Conservation (phyloP, 2,329 filamentous ascomycete species). For the Thelonectria discophora region DNA sequence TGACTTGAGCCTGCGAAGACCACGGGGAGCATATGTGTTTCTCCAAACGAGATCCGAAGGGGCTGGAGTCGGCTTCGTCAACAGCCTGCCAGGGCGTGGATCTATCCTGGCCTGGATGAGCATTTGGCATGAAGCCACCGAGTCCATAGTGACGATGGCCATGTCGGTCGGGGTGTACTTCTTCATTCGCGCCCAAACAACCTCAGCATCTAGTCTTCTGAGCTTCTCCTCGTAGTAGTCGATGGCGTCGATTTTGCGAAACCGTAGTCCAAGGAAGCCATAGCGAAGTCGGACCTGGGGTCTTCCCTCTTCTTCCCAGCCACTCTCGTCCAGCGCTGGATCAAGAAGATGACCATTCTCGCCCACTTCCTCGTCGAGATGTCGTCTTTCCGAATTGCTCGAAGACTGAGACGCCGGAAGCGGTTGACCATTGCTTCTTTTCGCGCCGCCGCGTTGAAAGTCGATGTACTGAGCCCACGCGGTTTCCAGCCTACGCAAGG, state of each 20-base stretch:
- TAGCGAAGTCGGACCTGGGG: constrained; percentile 82
- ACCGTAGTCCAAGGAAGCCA: constrained; percentile 77
- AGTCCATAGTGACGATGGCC: constrained; percentile 98
- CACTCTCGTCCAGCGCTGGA: constrained; percentile 47
- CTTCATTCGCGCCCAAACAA: constrained; percentile 74
- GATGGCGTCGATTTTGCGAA: constrained; percentile 84
- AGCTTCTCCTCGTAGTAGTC: constrained; percentile 93
- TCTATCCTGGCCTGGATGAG: constrained; percentile 94
- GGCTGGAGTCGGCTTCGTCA: constrained; percentile 86
- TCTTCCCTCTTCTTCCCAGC: constrained; percentile 55
- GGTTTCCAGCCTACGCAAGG: constrained; percentile 80
- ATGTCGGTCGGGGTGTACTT: constrained; percentile 81
- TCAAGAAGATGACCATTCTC: constrained; percentile 70
- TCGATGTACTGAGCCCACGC: constrained; percentile 77
- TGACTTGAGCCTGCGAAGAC: constrained; percentile 76
- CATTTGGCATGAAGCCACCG: constrained; percentile 92
- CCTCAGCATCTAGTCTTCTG: constrained; percentile 78
- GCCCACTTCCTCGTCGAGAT: constrained; percentile 55
- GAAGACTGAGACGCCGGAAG: constrained; percentile 29
- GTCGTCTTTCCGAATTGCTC: constrained; percentile 44
- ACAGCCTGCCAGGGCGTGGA: constrained; percentile 83
- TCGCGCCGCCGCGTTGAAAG: constrained; percentile 35
- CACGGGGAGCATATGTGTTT: constrained; percentile 86
- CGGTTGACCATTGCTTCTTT: constrained; percentile 6
- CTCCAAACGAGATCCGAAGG: constrained; percentile 94